A percentile compares a stretch with the other conserved stretches of the same genome.
Conservation (phyloP, 805 yeast genomes). For the Hanseniaspora vineae region DNA sequence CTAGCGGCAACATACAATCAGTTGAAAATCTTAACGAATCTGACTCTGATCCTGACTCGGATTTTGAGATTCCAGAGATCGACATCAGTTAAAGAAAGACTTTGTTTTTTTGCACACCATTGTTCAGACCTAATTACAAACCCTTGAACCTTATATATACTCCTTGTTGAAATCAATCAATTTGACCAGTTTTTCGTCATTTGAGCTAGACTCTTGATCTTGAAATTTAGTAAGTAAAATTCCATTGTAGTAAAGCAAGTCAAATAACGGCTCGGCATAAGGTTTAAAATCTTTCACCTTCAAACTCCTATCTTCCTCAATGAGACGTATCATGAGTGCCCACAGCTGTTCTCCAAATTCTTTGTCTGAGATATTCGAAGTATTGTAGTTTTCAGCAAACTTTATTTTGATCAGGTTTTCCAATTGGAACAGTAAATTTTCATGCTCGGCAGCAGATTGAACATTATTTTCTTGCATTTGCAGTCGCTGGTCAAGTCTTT, state of each 20-base stretch:
- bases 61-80: conserved; percentile 21
- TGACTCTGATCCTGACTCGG: conserved; percentile 11
- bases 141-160: background rate
- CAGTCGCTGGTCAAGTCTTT: background rate
- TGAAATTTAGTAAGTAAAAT: background rate
- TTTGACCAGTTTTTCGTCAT: conserved; percentile 7
- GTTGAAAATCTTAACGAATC: background rate
- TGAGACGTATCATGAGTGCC: conserved; percentile 8
- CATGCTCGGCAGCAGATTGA: conserved; percentile 3
- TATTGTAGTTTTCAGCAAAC: conserved; percentile 10
- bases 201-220: conserved; percentile 1
- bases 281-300: conserved; percentile 10
- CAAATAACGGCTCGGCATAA: background rate
- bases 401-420: conserved; percentile 7
- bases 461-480: background rate
- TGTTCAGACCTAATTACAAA: background rate
- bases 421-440: conserved; percentile 6
- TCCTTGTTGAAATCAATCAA: conserved; percentile 10
- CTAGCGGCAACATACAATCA: no score
- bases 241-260: background rate
- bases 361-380: conserved; percentile 3
- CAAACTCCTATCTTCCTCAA: conserved; percentile 11
- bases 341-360: conserved; percentile 3
- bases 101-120: background rate
- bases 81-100: conserved; percentile 6